phyloP scores from a whole-genome alignment of 1,284 basidiomycete genomes.

The Porogramme epimiltina region DNA sequence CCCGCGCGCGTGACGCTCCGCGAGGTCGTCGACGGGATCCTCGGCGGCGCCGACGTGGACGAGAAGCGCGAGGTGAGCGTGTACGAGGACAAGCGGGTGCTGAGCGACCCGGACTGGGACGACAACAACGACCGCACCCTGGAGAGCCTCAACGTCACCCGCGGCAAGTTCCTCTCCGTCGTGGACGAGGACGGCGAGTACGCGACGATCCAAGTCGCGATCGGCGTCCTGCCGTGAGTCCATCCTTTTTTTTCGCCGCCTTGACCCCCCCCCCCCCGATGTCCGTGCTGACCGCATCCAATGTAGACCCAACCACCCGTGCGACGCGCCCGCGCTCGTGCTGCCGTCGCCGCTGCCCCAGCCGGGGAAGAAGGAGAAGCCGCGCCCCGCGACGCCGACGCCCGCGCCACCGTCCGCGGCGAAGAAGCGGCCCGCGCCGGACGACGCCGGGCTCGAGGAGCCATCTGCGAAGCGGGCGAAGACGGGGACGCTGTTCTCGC shows the following conservation, averaged over 20 bases:
- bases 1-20: slow-evolving; percentile 66
- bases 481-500: slow-evolving; percentile 39
- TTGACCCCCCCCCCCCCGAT: not conserved
- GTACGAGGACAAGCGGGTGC: slow-evolving; percentile 81
- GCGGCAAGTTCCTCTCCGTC: slow-evolving; percentile 84
- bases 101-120: slow-evolving; percentile 89
- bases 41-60: slow-evolving; percentile 47
- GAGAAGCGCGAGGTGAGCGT: slow-evolving; percentile 66
- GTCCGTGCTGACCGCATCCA: not conserved
- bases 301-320: slow-evolving; percentile 51
- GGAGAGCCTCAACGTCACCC: slow-evolving; percentile 67
- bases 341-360: slow-evolving; percentile 63
- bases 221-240: slow-evolving; percentile 74
- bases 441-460: slow-evolving; percentile 41
- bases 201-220: slow-evolving; percentile 72
- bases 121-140: slow-evolving; percentile 80
- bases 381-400: slow-evolving; percentile 34
- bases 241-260: no score
- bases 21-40: slow-evolving; percentile 69
- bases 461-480: slow-evolving; percentile 57
- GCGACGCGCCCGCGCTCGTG: slow-evolving; percentile 52
- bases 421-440: slow-evolving; percentile 59
- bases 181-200: slow-evolving; percentile 86
- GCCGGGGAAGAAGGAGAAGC: slow-evolving; percentile 51
- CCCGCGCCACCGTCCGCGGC: slow-evolving; percentile 44